Base-by-base conservation (phyloP, 768 basidiomycete genomes). In the Calvatia gigantea region DNA sequence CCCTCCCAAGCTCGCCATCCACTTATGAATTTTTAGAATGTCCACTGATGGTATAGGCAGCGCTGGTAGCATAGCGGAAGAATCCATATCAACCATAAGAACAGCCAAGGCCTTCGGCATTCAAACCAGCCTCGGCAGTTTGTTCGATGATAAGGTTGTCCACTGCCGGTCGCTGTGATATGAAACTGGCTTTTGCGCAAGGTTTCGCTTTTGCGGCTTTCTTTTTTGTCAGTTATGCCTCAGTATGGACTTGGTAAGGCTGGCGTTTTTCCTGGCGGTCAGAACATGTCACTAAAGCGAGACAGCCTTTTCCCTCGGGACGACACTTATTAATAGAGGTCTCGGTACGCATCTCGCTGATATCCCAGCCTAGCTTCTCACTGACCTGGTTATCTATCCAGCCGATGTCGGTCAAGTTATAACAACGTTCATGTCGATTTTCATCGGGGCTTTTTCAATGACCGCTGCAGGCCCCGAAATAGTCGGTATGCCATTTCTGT, bases 91-190 rank as follows among this genome's bases (percentile, higher is more conserved):
- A 1, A 85, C 86, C 32, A 74, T 94, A 50, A 83, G 92, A 9
- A 91, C 89, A 0, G 82, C 89, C 1, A 87, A 93, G 49, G 91
- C 92, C 0, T 95, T 95, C 59, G 89, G 88, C 29, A 85, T 82
- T 1, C 87, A 90, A 69, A 67, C 63, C 6, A 75, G 73, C 28
- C 73, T 95, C 35, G 62, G 79, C 1, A 57, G 58, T 6, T 67
- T 87, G 15, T 95, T 92, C 65, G 79, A 89, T 62, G 59, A 42
- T 1, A 75, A 81, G 53, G 77, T 90, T 56, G 64, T 72, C 23
- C 60, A 70, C 56, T n/a, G 76, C 86, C 5, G 70, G 72, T 23
- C 48, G 50, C 1, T 68, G 74, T 6, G 81, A 86, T 54, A 63
- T 75, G 32, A 83, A 77, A 62, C 69, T 78, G 27, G 78, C 85